A percentile compares a stretch with the other conserved stretches of the same genome.
These are phyloP conservation scores for Mycena capillaripes DNA, from an alignment of 768 basidiomycete species.

Conservation along the genomic window DNA sequence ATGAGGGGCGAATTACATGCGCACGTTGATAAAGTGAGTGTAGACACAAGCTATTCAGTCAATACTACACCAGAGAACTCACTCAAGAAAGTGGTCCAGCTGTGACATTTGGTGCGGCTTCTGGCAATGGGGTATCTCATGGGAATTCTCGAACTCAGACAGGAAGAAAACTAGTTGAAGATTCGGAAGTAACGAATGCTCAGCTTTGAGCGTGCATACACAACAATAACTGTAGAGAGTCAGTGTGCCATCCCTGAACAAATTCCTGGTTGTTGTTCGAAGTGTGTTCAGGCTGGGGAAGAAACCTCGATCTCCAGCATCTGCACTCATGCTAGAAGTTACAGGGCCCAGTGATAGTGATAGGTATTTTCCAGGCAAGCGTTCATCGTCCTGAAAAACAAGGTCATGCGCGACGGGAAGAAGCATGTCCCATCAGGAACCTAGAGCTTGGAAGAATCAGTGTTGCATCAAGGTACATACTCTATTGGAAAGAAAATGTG, in stretches of 20 bases:
- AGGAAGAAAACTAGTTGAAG: background rate
- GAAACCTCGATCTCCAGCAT: background rate
- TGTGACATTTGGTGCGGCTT: constrained; percentile 7
- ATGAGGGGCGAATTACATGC: background rate
- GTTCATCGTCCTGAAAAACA: constrained; percentile 1
- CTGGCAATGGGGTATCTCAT: background rate
- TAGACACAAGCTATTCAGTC: background rate
- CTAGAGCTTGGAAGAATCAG: background rate
- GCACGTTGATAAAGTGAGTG: background rate
- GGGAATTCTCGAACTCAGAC: constrained; percentile 1
- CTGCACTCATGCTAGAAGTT: background rate
- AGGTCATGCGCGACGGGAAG: constrained; percentile 1
- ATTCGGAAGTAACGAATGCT: background rate
- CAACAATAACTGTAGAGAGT: constrained; percentile 1
- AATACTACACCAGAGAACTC: constrained; percentile 4
- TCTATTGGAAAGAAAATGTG: constrained; percentile 9
- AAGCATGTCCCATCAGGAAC: background rate
- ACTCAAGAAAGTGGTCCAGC: constrained; percentile 7
- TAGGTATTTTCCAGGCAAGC: background rate
- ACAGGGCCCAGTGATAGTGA: background rate
- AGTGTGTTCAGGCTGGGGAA: constrained; percentile 1
- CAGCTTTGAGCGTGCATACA: background rate
- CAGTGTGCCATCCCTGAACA: background rate
- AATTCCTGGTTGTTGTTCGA: background rate
- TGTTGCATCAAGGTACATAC: constrained; percentile 5